A percentile compares a stretch with the other conserved stretches of the same genome.
Conservation (phyloP, 352 stramenopile species). For the Pythium rishiriense region DNA sequence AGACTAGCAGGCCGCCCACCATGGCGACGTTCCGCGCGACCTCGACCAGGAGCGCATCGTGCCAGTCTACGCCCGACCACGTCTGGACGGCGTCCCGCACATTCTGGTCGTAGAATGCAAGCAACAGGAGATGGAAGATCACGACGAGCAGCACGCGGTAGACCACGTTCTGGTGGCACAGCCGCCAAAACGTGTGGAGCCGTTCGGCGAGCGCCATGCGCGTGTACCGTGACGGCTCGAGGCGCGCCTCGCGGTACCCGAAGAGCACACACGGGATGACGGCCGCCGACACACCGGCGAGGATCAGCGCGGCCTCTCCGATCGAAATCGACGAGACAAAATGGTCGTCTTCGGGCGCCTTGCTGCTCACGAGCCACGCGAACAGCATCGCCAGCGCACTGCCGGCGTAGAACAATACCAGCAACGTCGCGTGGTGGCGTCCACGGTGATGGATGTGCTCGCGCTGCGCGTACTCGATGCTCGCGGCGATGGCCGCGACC, state of each 20-base stretch:
- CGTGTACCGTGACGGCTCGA: neutral
- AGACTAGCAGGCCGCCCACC: neutral
- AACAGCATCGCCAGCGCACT: neutral
- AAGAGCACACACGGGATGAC: conserved; percentile 11
- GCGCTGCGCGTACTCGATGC: conserved; percentile 28
- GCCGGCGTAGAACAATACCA: conserved; percentile 15
- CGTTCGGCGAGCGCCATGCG: conserved; percentile 2
- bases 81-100: conserved; percentile 11
- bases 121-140: conserved; percentile 13
- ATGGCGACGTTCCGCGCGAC: neutral
- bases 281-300: neutral
- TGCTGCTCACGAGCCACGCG: neutral
- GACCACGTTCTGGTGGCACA: conserved; percentile 26
- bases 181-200: conserved; percentile 16
- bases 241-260: conserved; percentile 2
- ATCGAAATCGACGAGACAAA: conserved; percentile 6
- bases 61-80: conserved; percentile 11
- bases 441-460: conserved; percentile 23
- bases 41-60: neutral
- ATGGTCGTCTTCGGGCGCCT: neutral
- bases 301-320: neutral
- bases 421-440: conserved; percentile 10
- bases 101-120: conserved; percentile 22
- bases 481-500: conserved; percentile 13
- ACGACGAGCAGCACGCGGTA: conserved; percentile 23